phyloP scores from a whole-genome alignment of 306 rosid genomes.

The Psophocarpus tetragonolobus region DNA sequence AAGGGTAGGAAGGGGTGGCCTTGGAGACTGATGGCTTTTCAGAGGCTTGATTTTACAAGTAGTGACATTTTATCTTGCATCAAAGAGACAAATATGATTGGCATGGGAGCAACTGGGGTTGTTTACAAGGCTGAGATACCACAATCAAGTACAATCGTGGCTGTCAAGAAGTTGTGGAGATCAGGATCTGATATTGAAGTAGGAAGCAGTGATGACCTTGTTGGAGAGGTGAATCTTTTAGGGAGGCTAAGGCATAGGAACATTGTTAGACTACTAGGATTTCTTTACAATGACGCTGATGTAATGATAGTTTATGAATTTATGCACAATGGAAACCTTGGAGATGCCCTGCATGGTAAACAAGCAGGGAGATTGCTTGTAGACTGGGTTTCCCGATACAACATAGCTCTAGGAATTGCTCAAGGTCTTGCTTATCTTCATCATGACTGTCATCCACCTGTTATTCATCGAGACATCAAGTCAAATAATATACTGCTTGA shows the following conservation, averaged over 20 bases:
- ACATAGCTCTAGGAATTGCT: conserved; percentile 84
- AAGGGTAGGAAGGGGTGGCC: conserved; percentile 87
- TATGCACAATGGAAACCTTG: conserved; percentile 83
- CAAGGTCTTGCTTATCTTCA: conserved; percentile 95
- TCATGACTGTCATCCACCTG: conserved; percentile 89
- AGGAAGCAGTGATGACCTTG: conserved; percentile 73
- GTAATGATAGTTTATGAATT: conserved; percentile 83
- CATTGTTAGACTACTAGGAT: conserved; percentile 81
- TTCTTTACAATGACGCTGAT: conserved; percentile 68
- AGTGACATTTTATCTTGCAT: conserved; percentile 79
- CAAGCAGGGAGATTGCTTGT: conserved; percentile 70
- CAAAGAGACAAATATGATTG: conserved; percentile 80
- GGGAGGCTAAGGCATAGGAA: conserved; percentile 93
- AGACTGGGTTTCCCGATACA: conserved; percentile 87
- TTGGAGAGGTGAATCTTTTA: conserved; percentile 87
- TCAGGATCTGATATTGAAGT: conserved; percentile 68
- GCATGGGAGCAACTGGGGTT: conserved; percentile 81
- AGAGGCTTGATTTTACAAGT: conserved; percentile 79
- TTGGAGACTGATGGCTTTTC: conserved; percentile 93
- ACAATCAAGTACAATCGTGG: conserved; percentile 62
- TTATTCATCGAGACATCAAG: conserved; percentile 93
- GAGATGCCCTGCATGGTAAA: conserved; percentile 85
- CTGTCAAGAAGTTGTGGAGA: conserved; percentile 89
- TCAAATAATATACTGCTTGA: conserved; percentile 86
- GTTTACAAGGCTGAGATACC: conserved; percentile 85